Conservation (phyloP, 129 eudicot species). For the Apium graveolens region DNA sequence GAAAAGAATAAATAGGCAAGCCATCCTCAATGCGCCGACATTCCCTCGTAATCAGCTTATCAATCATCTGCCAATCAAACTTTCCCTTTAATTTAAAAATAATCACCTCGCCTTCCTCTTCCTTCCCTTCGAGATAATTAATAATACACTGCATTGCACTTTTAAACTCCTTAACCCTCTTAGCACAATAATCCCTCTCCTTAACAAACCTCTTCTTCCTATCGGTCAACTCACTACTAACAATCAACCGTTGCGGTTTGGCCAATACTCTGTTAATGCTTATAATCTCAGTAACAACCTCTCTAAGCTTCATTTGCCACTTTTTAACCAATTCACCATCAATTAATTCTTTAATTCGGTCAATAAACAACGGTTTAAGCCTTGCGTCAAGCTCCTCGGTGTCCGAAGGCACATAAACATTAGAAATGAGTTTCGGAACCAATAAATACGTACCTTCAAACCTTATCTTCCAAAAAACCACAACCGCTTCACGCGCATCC, state of each 20-base stretch:
- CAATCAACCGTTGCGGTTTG: conserved; percentile 9
- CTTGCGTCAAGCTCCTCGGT: conserved; percentile 41
- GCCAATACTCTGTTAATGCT: conserved; percentile 2
- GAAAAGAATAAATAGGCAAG: conserved; percentile 67
- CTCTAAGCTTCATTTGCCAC: conserved; percentile 27
- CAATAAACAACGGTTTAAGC: conserved; percentile 37
- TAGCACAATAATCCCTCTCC: conserved; percentile 30
- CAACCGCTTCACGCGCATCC: conserved; percentile 37
- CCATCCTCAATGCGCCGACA: conserved; percentile 65
- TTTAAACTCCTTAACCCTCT: conserved; percentile 51
- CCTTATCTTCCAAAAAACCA: conserved; percentile 41
- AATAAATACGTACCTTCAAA: conserved; percentile 20
- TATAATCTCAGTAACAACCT: conserved; percentile 28
- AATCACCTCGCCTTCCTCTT: neutral
- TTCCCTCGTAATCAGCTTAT: conserved; percentile 60
- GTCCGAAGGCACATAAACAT: conserved; percentile 49
- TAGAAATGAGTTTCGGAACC: conserved; percentile 29
- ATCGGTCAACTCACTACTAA: conserved; percentile 20
- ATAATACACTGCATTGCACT: conserved; percentile 41
- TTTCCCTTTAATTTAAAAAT: conserved; percentile 33
- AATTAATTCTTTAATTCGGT: conserved; percentile 21
- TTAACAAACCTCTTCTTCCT: conserved; percentile 27
- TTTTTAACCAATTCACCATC: conserved; percentile 42
- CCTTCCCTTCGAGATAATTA: conserved; percentile 40
- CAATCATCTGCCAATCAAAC: conserved; percentile 49